phyloP scores from a whole-genome alignment of 2,329 filamentous ascomycete species.

The Aureobasidium sp. region DNA sequence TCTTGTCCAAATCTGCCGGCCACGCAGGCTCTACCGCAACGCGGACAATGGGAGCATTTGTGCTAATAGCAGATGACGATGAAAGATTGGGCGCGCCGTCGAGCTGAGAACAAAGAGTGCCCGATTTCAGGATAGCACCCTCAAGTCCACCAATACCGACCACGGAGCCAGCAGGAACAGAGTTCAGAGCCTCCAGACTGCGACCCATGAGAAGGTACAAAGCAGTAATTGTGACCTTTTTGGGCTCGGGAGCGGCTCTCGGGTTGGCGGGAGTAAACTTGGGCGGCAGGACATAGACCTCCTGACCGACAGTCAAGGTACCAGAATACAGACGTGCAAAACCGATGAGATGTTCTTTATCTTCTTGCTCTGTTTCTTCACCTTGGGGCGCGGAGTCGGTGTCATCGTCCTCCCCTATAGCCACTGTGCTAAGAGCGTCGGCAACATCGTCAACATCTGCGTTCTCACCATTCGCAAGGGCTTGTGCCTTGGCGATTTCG shows the following conservation, averaged over 20 bases:
- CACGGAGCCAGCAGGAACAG: slow-evolving; percentile 86
- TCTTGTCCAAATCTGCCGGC: slow-evolving; percentile 83
- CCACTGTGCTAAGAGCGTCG: slow-evolving; percentile 52
- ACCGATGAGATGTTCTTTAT: slow-evolving; percentile 83
- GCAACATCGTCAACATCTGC: slow-evolving; percentile 50
- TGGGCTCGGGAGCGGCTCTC: slow-evolving; percentile 61
- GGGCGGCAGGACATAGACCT: slow-evolving; percentile 81
- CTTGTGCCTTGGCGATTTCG: slow-evolving; percentile 74
- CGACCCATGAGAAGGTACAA: slow-evolving; percentile 96
- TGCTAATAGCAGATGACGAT: slow-evolving; percentile 69
- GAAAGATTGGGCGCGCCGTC: slow-evolving; percentile 86
- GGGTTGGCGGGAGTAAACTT: slow-evolving; percentile 83
- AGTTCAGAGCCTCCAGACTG: slow-evolving; percentile 70
- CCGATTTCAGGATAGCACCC: slow-evolving; percentile 89
- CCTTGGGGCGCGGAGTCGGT: slow-evolving; percentile 18
- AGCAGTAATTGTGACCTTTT: slow-evolving; percentile 75
- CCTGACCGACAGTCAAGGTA: slow-evolving; percentile 78
- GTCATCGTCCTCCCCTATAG: slow-evolving; percentile 44
- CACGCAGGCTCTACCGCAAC: slow-evolving; percentile 92
- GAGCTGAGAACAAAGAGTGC: slow-evolving; percentile 80
- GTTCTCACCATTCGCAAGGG: slow-evolving; percentile 40
- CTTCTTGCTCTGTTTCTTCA: slow-evolving; percentile 47
- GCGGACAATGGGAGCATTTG: slow-evolving; percentile 73
- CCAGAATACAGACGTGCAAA: slow-evolving; percentile 94
- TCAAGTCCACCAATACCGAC: slow-evolving; percentile 92